These are phyloP conservation scores for Erodium trifolium DNA, from an alignment of 441 rosid genomes.

Conservation along the genomic window DNA sequence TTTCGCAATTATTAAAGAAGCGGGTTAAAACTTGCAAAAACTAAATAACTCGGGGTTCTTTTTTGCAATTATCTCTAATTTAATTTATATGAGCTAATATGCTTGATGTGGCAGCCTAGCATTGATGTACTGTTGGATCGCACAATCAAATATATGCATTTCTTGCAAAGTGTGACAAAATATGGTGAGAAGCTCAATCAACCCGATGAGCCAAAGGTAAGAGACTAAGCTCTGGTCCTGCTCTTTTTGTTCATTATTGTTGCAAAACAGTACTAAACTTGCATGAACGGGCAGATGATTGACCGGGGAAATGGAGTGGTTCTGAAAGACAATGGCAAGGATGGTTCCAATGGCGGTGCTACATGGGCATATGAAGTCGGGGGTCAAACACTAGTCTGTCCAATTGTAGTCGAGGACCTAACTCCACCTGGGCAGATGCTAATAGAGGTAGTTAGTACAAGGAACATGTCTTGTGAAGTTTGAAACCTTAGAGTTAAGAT, in stretches of 20 bases:
- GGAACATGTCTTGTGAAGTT: neutral
- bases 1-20: no score
- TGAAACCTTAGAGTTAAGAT: neutral
- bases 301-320: constrained; percentile 30
- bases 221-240: no score
- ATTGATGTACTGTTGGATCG: constrained; percentile 74
- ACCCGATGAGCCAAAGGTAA: constrained; percentile 60
- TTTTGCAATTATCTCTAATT: no score
- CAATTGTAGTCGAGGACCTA: constrained; percentile 78
- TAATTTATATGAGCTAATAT: neutral
- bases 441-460: constrained; percentile 48
- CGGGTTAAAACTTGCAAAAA: no score
- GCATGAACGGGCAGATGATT: constrained; percentile 32
- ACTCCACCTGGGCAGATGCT: constrained; percentile 64
- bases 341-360: constrained; percentile 27
- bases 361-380: constrained; percentile 50
- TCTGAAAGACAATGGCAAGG: constrained; percentile 28
- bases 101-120: constrained; percentile 53
- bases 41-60: no score
- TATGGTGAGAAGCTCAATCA: constrained; percentile 67
- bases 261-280: neutral
- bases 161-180: constrained; percentile 76
- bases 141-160: constrained; percentile 76
- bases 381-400: constrained; percentile 44
- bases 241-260: neutral